Conservation (phyloP, 2,329 filamentous ascomycete genomes). For the Ophiostoma sp. region DNA sequence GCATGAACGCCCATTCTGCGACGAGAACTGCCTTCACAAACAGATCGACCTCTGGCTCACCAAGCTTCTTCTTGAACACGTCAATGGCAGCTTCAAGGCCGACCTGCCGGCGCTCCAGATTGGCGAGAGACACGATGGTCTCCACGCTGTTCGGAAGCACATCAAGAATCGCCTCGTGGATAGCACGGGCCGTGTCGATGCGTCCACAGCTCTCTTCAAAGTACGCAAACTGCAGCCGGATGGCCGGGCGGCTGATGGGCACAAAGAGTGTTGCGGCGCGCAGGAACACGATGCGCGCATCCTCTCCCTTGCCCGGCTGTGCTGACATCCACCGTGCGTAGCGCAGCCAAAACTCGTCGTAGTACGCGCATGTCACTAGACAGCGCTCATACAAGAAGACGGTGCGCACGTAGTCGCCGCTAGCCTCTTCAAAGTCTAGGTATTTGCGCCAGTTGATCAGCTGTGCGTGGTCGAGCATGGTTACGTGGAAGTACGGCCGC, state of each 20-base stretch:
- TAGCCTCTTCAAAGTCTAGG: slow-evolving; percentile 88
- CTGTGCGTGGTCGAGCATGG: slow-evolving; percentile 82
- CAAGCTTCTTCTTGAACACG: slow-evolving; percentile 78
- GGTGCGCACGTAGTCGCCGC: slow-evolving; percentile 73
- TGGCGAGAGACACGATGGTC: slow-evolving; percentile 83
- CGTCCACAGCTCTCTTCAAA: slow-evolving; percentile 87
- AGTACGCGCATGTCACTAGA: slow-evolving; percentile 86
- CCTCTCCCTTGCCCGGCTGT: slow-evolving; percentile 78
- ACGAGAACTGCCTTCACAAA: slow-evolving; percentile 85
- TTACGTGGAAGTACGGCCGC: slow-evolving; percentile 94
- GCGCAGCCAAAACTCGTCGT: slow-evolving; percentile 98
- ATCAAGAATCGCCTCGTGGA: slow-evolving; percentile 78
- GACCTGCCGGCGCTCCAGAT: slow-evolving; percentile 78
- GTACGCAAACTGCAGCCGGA: slow-evolving; percentile 87
- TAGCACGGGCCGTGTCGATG: slow-evolving; percentile 75
- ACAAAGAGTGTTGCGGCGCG: slow-evolving; percentile 83
- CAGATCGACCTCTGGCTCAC: slow-evolving; percentile 68
- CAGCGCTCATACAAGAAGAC: slow-evolving; percentile 92
- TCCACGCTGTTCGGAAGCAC: slow-evolving; percentile 80
- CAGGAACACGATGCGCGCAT: slow-evolving; percentile 88
- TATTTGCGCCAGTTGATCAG: slow-evolving; percentile 93
- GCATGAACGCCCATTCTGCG: slow-evolving; percentile 79
- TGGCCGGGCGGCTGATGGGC: slow-evolving; percentile 78
- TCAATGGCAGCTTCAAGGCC: slow-evolving; percentile 83
- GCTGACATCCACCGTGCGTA: slow-evolving; percentile 92